Evolutionary conservation across 208 protist species (phyloP), one percentile per base, ranked within the genome.

Genomic region (Trypanosoma platydactyli): DNA sequence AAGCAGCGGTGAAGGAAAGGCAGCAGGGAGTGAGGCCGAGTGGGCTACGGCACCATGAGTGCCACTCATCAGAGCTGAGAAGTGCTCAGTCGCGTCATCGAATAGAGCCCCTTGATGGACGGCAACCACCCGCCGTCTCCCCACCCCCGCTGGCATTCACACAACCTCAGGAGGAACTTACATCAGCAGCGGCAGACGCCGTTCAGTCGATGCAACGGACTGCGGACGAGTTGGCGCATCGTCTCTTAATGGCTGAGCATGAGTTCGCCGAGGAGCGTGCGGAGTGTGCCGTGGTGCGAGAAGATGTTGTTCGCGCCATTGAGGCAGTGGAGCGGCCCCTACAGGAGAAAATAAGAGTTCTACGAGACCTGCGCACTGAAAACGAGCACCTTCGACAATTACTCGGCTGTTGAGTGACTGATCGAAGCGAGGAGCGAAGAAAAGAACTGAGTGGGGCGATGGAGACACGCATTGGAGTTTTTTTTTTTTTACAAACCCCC

Each of bases 221-320:
- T 20, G 38, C 48, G 30, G n/a, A 44, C 18, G 60, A 65, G 22
- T 46, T 65, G 48, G n/a, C 60, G 16, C 60, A 65, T 35, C 60
- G 48, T 20, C 16, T 65, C 27, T 30, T 65, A 33, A 56, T 56
- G 45, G 33, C 60, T 18, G 48, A 65, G 29, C 45, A 30, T 44
- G 60, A 53, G 25, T 1, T 65, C 33, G 15, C 45, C 20, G 60
- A 65, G 33, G 35, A 20, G 16, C 41, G 25, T 6, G 30, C 24
- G 29, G 60, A 65, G 48, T 54, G 11, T 46, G 46, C 46, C 9
- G 30, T n/a, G 29, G 48, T 65, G 27, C 60, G 48, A 5, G 29
- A 55, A 5, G 48, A 65, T n/a, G 0, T 65, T 11, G 33, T 18
- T 35, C n/a, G 46, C 24, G 45, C 16, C 16, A 20, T 65, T 15